A percentile compares a stretch with the other conserved stretches of the same genome.
Conservation (phyloP, 148 eudicot species). For the Salicornia ramosissima region DNA sequence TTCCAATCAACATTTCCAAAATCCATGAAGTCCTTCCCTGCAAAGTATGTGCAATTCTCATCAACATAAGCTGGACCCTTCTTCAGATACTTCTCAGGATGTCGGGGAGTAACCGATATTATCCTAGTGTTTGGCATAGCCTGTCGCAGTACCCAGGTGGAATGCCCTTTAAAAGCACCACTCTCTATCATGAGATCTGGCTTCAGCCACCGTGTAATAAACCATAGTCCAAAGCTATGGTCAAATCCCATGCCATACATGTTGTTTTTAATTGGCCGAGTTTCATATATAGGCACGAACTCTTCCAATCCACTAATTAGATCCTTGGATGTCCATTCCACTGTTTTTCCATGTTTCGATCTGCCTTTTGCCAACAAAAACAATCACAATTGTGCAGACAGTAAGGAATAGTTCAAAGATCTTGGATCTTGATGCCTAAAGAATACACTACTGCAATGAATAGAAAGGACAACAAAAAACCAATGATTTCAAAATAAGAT, state of each 20-base stretch:
- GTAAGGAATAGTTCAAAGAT: slow-evolving; percentile 6
- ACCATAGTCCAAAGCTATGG: slow-evolving; percentile 99
- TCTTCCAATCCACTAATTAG: slow-evolving; percentile 76
- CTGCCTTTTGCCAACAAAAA: slow-evolving; percentile 97
- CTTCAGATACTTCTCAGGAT: slow-evolving; percentile 87
- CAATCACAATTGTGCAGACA: slow-evolving; percentile 43
- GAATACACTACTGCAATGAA: neutral
- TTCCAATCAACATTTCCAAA: slow-evolving; percentile 92
- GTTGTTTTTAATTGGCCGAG: slow-evolving; percentile 82
- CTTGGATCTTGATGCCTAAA: neutral
- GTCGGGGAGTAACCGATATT: slow-evolving; percentile 83
- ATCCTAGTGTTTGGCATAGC: slow-evolving; percentile 85
- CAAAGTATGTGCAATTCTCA: slow-evolving; percentile 88
- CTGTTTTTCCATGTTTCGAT: slow-evolving; percentile 94
- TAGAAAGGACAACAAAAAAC: neutral
- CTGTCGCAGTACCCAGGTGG: slow-evolving; percentile 93
- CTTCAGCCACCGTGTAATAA: slow-evolving; percentile 79
- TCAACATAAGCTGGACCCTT: slow-evolving; percentile 98
- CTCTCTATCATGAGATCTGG: slow-evolving; percentile 97
- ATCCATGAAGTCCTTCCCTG: slow-evolving; percentile 91
- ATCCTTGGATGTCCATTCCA: slow-evolving; percentile 95
- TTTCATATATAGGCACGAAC: slow-evolving; percentile 87
- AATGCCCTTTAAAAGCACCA: slow-evolving; percentile 98
- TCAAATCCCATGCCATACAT: slow-evolving; percentile 99
- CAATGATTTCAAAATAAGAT: neutral